A percentile compares a stretch with the other conserved stretches of the same genome.
phyloP scores from a whole-genome alignment of 2,329 filamentous ascomycete genomes.

The Paecilomyces sp. region DNA sequence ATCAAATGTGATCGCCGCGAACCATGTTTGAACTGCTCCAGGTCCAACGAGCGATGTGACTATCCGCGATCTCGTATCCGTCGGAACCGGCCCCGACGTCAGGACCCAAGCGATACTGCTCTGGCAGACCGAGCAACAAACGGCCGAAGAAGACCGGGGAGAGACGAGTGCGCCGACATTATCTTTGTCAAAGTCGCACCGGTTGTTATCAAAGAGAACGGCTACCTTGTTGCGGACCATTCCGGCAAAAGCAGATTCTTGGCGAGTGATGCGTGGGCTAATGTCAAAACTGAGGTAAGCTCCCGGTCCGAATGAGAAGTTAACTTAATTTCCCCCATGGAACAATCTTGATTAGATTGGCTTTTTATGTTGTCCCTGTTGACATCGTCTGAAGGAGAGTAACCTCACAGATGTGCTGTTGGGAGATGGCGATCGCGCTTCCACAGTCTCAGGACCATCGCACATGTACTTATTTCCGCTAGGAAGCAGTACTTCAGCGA shows the following conservation, averaged over 20 bases:
- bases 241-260: conserved; percentile 1
- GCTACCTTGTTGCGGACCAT: background rate
- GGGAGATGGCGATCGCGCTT: background rate
- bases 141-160: background rate
- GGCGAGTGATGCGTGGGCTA: conserved; percentile 2
- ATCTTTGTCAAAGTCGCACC: background rate
- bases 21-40: background rate
- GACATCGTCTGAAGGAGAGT: background rate
- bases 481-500: background rate
- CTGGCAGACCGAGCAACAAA: background rate
- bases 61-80: background rate
- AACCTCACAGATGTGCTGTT: background rate
- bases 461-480: background rate
- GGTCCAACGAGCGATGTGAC: background rate
- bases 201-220: background rate
- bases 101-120: background rate
- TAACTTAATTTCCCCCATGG: background rate
- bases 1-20: background rate
- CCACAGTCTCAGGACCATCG: background rate
- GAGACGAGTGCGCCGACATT: background rate
- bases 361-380: background rate
- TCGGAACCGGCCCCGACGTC: background rate
- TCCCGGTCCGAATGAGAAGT: background rate
- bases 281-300: conserved; percentile 4
- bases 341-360: background rate